Base-by-base conservation (phyloP, 1,284 basidiomycete genomes). In the Xanthoconium separans region DNA sequence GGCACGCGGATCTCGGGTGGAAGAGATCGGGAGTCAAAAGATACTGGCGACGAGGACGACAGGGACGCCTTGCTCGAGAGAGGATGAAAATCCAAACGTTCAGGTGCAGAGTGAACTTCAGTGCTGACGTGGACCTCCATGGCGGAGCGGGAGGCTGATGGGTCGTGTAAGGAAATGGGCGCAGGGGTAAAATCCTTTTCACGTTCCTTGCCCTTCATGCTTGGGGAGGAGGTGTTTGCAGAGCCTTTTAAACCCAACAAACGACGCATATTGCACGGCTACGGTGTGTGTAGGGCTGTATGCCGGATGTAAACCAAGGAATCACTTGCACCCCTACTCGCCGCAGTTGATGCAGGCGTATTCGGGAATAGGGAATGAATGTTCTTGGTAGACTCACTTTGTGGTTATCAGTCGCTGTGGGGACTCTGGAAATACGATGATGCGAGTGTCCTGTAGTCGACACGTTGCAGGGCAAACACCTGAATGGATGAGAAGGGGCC, bases 1-100 rank as follows among this genome's bases (percentile, higher is more conserved):
- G 69, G 68, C 41, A 69, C 69, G 30, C 56, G 68, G 45, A 72
- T 69, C 47, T 69, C 66, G 22, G 68, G 60, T 33, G 69, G 68
- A 53, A 71, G 62, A 7, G 68, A 60, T 10, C 36, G 56, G 6
- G 56, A 45, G 33, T 51, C 55, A 34, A 56, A 54, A 4, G 65
- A 61, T 18, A 57, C 51, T 12, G 69, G 50, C 7, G 65, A 66
- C 27, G 58, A 53, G 16, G 64, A 45, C 13, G 43, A 42, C 36
- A 52, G 51, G 11, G 43, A 34, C n/a, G 66, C 51, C 18, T 59
- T 68, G 37, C 65, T 68, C 24, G 44, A 27, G 27, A 70, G 49
- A 13, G 65, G 61, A 29, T 55, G 55, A 45, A 59, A 59, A 34
- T 47, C 50, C 31, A 48, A 47, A 30, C 6, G 56, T 44, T 66